Base-by-base conservation (phyloP, 805 yeast species). In the Vanderwaltozyma verrucispora region DNA sequence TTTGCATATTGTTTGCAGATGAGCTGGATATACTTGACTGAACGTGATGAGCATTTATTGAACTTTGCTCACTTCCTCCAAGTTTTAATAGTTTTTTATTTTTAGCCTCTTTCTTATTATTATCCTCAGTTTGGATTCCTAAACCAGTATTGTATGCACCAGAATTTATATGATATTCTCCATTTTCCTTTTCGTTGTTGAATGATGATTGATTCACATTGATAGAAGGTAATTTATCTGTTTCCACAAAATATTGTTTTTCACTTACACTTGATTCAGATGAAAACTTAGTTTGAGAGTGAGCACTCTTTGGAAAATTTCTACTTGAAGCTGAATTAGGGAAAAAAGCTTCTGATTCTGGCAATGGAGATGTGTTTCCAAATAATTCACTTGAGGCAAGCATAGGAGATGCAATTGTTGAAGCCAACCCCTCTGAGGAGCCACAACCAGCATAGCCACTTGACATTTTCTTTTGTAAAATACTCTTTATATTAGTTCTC, bases 381-480 rank as follows among this genome's bases (percentile, higher is more conserved):
- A 62, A 54, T 29, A 61, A 49, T 32, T 64, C 68, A 26, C 41
- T 47, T 2, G 68, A 54, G 13, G 56, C 56, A 4, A 67, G 47
- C 0, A 64, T 69, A 31, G 78, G 72, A 1, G 80, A 70, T 33
- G 57, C 64, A 2, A 77, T 51, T 1, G 83, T 82, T 25, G 82
- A 82, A 3, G 66, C 66, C 16, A 77, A 51, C 12, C 84, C 84
- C 38, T 77, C 69, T 13, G 69, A 56, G 23, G 80, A 74, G n/a
- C 89, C 89, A 59, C 86, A 79, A 5, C 94, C 92, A 17, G 73
- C 73, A 53, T 80, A 82, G 7, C 89, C 80, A n/a, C 65, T 54
- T 8, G 65, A 45, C 36, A 78, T 49, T 49, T 78, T 81, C 14
- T 67, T 53, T 30, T 69, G 71, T 35, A 82, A 53, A 11, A 79